Percentiles rank a stretch among this genome's conserved stretches.
These are phyloP conservation scores for Rhododendron vialii DNA, from an alignment of 148 eudicot species.

Conservation along the genomic window DNA sequence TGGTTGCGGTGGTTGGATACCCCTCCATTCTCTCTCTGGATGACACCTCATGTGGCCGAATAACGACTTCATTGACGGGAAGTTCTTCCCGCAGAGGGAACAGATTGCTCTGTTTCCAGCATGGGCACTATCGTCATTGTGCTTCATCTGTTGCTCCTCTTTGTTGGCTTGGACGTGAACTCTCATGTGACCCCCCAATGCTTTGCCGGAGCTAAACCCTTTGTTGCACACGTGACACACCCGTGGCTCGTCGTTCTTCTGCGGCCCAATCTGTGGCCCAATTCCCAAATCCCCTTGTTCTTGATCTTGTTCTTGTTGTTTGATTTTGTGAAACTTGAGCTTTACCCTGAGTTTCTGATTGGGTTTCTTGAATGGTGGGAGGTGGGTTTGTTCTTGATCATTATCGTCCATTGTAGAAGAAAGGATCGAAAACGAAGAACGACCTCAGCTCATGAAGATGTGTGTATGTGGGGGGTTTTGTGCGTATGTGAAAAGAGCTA, in stretches of 20 bases:
- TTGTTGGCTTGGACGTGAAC: constrained; percentile 26
- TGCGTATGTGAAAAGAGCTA: not conserved
- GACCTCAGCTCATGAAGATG: not conserved
- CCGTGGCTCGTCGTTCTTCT: not conserved
- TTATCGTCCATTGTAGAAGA: constrained; percentile 13
- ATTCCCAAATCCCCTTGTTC: not conserved
- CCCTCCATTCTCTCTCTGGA: constrained; percentile 40
- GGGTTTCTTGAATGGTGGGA: not conserved
- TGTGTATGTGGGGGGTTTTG: not conserved
- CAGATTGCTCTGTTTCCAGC: constrained; percentile 6
- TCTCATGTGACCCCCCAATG: constrained; percentile 52
- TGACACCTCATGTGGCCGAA: constrained; percentile 77
- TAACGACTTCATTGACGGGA: constrained; percentile 38
- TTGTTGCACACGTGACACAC: constrained; percentile 31
- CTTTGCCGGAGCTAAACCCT: constrained; percentile 38
- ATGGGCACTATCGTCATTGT: not conserved
- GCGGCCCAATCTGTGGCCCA: not conserved
- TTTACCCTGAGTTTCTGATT: constrained; percentile 11
- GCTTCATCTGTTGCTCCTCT: not conserved
- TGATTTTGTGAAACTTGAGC: constrained; percentile 8
- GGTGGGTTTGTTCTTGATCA: constrained; percentile 1
- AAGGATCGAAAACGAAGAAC: not conserved
- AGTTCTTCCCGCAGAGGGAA: constrained; percentile 24
- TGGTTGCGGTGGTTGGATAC: constrained; percentile 33
- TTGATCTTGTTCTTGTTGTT: not conserved